A percentile compares a stretch with the other conserved stretches of the same genome.
Evolutionary conservation across 2,329 filamentous ascomycete genomes (phyloP).

Genomic region (Fusarium illudens): DNA sequence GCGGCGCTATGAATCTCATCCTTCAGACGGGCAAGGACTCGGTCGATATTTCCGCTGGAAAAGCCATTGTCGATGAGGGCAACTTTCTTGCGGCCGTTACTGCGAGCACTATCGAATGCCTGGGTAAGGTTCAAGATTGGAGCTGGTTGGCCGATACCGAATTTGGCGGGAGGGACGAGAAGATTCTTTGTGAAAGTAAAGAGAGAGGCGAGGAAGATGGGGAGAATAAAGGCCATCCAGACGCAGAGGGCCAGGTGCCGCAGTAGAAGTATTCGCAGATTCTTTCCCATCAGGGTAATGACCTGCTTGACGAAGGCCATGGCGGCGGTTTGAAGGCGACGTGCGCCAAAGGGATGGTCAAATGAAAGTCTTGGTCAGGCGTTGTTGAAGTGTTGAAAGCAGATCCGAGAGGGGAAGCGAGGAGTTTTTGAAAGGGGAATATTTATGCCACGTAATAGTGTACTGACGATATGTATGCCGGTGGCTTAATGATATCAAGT

Average conservation of each 20-base stretch:
- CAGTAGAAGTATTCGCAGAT: conserved; percentile 65
- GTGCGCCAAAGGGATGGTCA: neutral
- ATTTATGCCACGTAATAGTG: neutral
- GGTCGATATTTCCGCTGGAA: conserved; percentile 74
- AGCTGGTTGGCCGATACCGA: conserved; percentile 71
- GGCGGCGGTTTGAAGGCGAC: conserved; percentile 24
- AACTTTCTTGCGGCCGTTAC: conserved; percentile 70
- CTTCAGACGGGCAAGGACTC: conserved; percentile 71
- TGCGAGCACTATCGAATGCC: conserved; percentile 66
- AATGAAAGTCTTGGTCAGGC: neutral
- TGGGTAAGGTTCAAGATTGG: conserved; percentile 71
- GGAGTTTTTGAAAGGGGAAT: neutral
- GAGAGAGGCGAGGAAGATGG: conserved; percentile 66
- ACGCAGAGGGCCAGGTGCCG: conserved; percentile 62
- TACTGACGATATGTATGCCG: neutral
- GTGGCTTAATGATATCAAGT: neutral
- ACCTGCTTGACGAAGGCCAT: conserved; percentile 67
- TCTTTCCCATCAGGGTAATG: conserved; percentile 69
- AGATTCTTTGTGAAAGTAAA: conserved; percentile 81
- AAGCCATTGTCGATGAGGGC: conserved; percentile 81
- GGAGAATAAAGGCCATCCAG: conserved; percentile 67
- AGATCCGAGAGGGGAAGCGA: neutral
- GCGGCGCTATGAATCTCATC: conserved; percentile 61
- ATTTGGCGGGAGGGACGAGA: conserved; percentile 79
- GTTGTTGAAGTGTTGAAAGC: neutral